These are phyloP conservation scores for Fraxinus xanthoxyloides DNA, from an alignment of 305 asterid genomes.

Conservation along the genomic window DNA sequence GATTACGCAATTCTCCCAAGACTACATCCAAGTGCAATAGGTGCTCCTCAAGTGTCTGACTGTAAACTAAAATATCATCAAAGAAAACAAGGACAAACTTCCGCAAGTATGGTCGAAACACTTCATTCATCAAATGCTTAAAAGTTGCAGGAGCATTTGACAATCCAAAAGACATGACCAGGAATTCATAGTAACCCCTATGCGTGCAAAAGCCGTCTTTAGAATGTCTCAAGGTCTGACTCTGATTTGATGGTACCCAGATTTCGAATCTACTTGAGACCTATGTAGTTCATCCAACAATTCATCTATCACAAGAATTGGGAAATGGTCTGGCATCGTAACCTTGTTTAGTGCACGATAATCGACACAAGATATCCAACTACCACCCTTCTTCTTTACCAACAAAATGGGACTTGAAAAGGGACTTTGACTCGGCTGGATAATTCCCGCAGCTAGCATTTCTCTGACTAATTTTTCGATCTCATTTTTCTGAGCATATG, in stretches of 20 bases:
- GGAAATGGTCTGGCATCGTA: too few species aligned
- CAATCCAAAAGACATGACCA: not conserved
- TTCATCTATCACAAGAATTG: not conserved
- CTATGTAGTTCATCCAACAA: not conserved
- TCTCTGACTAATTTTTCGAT: not conserved
- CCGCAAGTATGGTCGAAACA: not conserved
- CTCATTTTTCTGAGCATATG: not conserved
- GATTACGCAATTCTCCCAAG: too few species aligned
- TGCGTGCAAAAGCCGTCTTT: not conserved
- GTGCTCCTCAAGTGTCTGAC: too few species aligned
- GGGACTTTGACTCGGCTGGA: not conserved
- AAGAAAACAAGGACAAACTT: too few species aligned
- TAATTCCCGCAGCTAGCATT: not conserved
- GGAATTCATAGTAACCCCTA: not conserved
- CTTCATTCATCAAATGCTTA: not conserved
- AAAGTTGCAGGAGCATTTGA: not conserved
- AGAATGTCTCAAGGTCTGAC: not conserved
- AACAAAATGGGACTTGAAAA: not conserved
- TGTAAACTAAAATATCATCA: too few species aligned
- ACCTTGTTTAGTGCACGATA: too few species aligned
- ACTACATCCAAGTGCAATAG: too few species aligned
- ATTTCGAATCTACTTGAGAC: not conserved
- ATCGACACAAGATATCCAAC: too few species aligned
- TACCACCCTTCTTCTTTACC: not conserved
- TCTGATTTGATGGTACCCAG: not conserved